Evolutionary conservation across 2,329 filamentous ascomycete genomes (phyloP).

Genomic region (Tricladium varicosporioides): DNA sequence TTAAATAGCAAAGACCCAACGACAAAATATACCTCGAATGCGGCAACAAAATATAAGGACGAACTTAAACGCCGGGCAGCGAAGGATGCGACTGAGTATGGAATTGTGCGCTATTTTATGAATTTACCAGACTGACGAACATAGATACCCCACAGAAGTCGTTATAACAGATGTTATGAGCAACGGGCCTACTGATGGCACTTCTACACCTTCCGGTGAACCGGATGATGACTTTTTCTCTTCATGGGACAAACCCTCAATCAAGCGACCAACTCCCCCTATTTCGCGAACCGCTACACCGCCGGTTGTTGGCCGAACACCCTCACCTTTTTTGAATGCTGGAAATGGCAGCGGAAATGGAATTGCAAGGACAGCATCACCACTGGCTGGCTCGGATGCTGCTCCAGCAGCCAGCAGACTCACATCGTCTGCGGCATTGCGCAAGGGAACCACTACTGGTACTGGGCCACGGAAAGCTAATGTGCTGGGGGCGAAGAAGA

Average conservation of each 20-base stretch:
- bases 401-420: conserved; percentile 66
- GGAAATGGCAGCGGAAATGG: conserved; percentile 62
- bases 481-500: conserved; percentile 83
- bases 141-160: conserved; percentile 80
- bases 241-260: conserved; percentile 96
- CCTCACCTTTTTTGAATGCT: conserved; percentile 86
- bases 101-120: conserved; percentile 12
- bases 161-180: conserved; percentile 72
- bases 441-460: conserved; percentile 64
- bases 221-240: conserved; percentile 95
- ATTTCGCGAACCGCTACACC: conserved; percentile 87
- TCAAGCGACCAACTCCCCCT: conserved; percentile 94
- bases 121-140: conserved; percentile 20
- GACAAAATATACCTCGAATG: conserved; percentile 91
- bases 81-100: conserved; percentile 80
- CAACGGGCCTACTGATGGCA: conserved; percentile 59
- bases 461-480: conserved; percentile 75
- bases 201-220: conserved; percentile 77
- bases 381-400: conserved; percentile 64
- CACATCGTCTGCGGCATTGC: conserved; percentile 76
- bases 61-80: conserved; percentile 85
- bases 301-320: conserved; percentile 73
- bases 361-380: conserved; percentile 75
- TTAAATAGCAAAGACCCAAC: conserved; percentile 95
- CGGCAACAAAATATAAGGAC: conserved; percentile 97